Percentiles rank a stretch among this genome's conserved stretches.
Conservation (phyloP, 2,329 filamentous ascomycete genomes). For the Fusarium newnesense region DNA sequence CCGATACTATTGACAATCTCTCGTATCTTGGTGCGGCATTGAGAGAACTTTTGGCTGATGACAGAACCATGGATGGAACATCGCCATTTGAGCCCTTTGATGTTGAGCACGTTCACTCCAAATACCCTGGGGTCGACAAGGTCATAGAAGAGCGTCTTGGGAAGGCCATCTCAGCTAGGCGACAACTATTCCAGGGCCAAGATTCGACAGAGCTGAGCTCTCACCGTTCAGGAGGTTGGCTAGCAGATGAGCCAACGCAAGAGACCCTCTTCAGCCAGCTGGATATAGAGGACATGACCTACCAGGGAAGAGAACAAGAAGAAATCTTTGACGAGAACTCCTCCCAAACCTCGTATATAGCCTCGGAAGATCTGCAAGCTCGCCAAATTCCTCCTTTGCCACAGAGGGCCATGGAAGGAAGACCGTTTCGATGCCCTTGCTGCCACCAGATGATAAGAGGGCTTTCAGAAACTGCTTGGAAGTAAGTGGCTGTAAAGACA, state of each 20-base stretch:
- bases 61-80: fast-evolving
- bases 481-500: not conserved
- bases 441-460: not conserved
- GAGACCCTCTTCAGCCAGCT: too few relatives aligned
- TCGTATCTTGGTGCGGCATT: not conserved
- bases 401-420: too few relatives aligned
- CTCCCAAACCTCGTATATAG: too few relatives aligned
- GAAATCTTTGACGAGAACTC: too few relatives aligned
- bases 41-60: not conserved
- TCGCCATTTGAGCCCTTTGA: not conserved
- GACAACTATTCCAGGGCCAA: not conserved
- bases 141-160: not conserved
- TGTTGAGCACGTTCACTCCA: not conserved
- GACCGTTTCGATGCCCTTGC: not conserved
- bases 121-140: not conserved
- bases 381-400: too few relatives aligned
- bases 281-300: too few relatives aligned
- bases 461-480: not conserved
- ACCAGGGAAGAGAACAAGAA: too few relatives aligned
- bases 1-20: not conserved
- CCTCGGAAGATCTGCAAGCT: too few relatives aligned
- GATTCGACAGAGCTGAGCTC: not conserved
- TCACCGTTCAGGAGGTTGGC: too few relatives aligned
- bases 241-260: too few relatives aligned
- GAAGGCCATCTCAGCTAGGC: not conserved